Evolutionary conservation across 1,284 basidiomycete species (phyloP).

Genomic region (Agaricales sp.): DNA sequence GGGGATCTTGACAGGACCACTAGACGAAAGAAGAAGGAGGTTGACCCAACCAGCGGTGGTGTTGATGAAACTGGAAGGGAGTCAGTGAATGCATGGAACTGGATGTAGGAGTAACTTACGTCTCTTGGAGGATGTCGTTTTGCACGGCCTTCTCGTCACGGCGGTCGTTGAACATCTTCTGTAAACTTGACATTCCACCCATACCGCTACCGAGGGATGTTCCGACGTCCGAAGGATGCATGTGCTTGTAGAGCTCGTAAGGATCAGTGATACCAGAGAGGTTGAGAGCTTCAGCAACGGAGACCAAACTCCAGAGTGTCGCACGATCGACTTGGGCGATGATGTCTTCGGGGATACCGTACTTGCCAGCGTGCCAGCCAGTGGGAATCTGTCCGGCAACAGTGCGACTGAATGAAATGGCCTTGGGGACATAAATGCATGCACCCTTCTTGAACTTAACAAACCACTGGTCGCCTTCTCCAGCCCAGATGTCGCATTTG

Average conservation of each 20-base stretch:
- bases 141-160: slow-evolving; percentile 96
- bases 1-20: slow-evolving; percentile 96
- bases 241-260: slow-evolving; percentile 92
- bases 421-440: slow-evolving; percentile 88
- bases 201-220: slow-evolving; percentile 92
- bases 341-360: slow-evolving; percentile 97
- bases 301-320: slow-evolving; percentile 95
- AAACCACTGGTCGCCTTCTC: slow-evolving; percentile 87
- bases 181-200: slow-evolving; percentile 87
- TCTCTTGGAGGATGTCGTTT: slow-evolving; percentile 97
- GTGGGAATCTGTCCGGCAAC: slow-evolving; percentile 97
- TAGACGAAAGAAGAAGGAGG: slow-evolving; percentile 85
- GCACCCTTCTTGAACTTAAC: slow-evolving; percentile 99
- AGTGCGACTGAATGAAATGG: slow-evolving; percentile 88
- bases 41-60: slow-evolving; percentile 98
- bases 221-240: slow-evolving; percentile 95
- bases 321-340: slow-evolving; percentile 89
- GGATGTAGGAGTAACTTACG: slow-evolving; percentile 41
- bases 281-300: slow-evolving; percentile 91
- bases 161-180: slow-evolving; percentile 97
- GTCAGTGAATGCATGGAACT: slow-evolving; percentile 12
- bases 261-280: slow-evolving; percentile 97
- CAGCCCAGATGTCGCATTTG: slow-evolving; percentile 92
- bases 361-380: slow-evolving; percentile 93
- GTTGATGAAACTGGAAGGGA: slow-evolving; percentile 75